These are phyloP conservation scores for Sporisorium sorghi DNA, from an alignment of 1,284 basidiomycete species.

Conservation along the genomic window DNA sequence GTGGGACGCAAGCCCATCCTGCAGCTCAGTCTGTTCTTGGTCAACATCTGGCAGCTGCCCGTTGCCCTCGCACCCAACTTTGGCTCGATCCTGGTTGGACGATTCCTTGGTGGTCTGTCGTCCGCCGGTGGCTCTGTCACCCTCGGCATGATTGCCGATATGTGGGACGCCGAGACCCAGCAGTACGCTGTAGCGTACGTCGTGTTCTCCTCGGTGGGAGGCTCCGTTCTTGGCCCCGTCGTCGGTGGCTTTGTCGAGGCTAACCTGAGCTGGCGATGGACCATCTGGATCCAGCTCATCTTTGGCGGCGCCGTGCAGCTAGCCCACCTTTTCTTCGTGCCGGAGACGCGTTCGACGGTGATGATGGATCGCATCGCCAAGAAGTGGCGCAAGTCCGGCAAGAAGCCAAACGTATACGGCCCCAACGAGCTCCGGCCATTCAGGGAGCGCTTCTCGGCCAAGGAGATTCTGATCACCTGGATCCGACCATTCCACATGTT, in stretches of 20 bases:
- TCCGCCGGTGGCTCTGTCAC: slow-evolving; percentile 71
- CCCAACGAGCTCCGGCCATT: slow-evolving; percentile 69
- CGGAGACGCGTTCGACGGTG: slow-evolving; percentile 70
- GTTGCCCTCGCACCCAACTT: slow-evolving; percentile 63
- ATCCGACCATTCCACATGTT: slow-evolving; percentile 69
- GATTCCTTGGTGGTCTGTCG: slow-evolving; percentile 68
- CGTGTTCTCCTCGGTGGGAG: slow-evolving; percentile 68
- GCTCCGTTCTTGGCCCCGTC: slow-evolving; percentile 68
- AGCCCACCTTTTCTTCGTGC: slow-evolving; percentile 70
- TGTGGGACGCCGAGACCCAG: slow-evolving; percentile 67
- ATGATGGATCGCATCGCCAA: slow-evolving; percentile 70
- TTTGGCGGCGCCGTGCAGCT: slow-evolving; percentile 70
- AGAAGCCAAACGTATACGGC: slow-evolving; percentile 60
- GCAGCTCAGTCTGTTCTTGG: slow-evolving; percentile 64
- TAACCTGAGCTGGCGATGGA: slow-evolving; percentile 64
- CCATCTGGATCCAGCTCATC: slow-evolving; percentile 70
- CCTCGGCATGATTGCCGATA: slow-evolving; percentile 68
- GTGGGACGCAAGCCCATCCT: slow-evolving; percentile 67
- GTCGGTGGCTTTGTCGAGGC: slow-evolving; percentile 58
- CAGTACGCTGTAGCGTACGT: slow-evolving; percentile 68
- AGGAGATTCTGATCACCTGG: slow-evolving; percentile 70
- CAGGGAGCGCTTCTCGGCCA: slow-evolving; percentile 65
- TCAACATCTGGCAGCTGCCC: slow-evolving; percentile 68
- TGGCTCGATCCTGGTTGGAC: slow-evolving; percentile 67
- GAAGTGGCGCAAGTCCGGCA: slow-evolving; percentile 61